Base-by-base conservation (phyloP, 1,284 basidiomycete genomes). In the Apiotrichum domesticum region DNA sequence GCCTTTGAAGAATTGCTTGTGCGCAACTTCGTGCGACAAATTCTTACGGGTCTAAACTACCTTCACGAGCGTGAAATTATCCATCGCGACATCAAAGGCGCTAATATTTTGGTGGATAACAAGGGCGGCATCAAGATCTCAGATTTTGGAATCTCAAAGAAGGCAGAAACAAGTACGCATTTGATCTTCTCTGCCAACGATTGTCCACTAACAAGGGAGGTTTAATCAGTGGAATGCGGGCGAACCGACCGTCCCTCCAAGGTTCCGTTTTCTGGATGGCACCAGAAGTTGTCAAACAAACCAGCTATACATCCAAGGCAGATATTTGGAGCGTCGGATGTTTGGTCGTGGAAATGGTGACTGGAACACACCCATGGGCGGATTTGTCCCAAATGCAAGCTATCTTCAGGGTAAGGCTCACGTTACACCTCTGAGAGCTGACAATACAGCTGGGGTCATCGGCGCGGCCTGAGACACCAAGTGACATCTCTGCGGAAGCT, bases 231-330 rank as follows among this genome's bases (percentile, higher is more conserved):
- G 84, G 85, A 3, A 84, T 86, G 62, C 85, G 87, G 35, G 82
- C 85, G 35, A 87, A 96, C 71, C 82, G 94, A 4, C 90, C 91
- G 0, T 97, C 93, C 1, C 77, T 98, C 15, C 95, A 98, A 75
- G 95, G 95, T 1, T 95, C 92, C 0, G 94, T 97, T 14, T 98
- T 96, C 77, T 98, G 95, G 93, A 97, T 96, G 93, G 93, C 93
- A 0, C 93, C 93, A 0, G 96, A 99, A 73, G 93, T 97, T 13
- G 95, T 98, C 58, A 94, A 96, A 73, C 95, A 98, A 77, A 94
- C 87, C 15, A 69, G 66, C 13, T 94, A 98, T 72, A 96, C 94
- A 5, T 84, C 83, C 67, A 97, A 97, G 70, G 94, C 94, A 6
- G 96, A 98, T 74, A 97, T 98, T 52, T 99, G 96, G 96, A 92